Evolutionary conservation across 306 rosid genomes (phyloP).

Genomic region (Sechiopsis laciniata): DNA sequence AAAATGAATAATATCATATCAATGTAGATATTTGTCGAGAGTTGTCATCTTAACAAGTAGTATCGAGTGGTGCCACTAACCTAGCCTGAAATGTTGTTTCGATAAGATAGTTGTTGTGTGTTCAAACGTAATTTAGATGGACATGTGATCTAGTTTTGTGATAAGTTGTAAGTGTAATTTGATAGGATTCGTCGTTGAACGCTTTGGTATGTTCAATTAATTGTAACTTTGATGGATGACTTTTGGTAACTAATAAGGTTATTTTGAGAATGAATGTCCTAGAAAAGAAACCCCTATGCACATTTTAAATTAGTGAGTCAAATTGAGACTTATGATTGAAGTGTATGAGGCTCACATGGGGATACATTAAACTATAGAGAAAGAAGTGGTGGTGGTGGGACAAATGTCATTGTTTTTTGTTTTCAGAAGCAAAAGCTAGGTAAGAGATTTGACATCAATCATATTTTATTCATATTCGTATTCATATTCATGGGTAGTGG

Average conservation of each 20-base stretch:
- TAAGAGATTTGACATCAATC: slow-evolving; percentile 22
- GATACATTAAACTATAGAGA: background rate
- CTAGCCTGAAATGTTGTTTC: too few relatives aligned
- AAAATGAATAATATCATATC: too few relatives aligned
- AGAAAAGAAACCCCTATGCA: background rate
- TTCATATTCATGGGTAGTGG: background rate
- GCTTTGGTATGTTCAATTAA: too few relatives aligned
- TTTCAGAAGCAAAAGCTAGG: background rate
- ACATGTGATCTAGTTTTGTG: too few relatives aligned
- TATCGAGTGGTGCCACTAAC: too few relatives aligned
- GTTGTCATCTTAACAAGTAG: too few relatives aligned
- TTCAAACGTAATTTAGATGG: too few relatives aligned
- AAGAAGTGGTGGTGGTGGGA: background rate
- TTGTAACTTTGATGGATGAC: too few relatives aligned
- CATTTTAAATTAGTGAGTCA: background rate
- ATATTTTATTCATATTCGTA: background rate
- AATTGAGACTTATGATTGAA: slow-evolving; percentile 2
- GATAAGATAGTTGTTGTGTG: too few relatives aligned
- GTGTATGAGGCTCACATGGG: slow-evolving; percentile 19
- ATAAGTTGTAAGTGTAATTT: too few relatives aligned
- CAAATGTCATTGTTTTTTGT: background rate
- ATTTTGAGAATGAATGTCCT: background rate
- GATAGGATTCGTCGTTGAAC: too few relatives aligned
- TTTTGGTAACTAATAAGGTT: background rate
- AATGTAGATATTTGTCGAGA: too few relatives aligned